A percentile compares a stretch with the other conserved stretches of the same genome.
Evolutionary conservation across 306 rosid genomes (phyloP).

Genomic region (Dalbergia oliveri): DNA sequence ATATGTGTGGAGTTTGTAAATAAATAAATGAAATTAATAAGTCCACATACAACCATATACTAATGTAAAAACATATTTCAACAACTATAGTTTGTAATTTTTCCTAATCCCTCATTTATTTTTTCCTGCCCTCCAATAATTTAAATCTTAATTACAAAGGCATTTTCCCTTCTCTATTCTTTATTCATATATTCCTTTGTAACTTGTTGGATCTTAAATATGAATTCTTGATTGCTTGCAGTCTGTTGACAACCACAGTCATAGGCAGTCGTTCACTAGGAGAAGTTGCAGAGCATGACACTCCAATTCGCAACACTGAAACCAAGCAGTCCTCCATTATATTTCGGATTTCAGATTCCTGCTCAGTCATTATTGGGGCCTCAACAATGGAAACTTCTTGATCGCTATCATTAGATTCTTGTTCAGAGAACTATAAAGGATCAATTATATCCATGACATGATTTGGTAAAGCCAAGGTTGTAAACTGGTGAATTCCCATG

Average conservation of each 20-base stretch:
- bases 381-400: slow-evolving; percentile 17
- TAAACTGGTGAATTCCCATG: slow-evolving; percentile 9
- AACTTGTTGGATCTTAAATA: neutral
- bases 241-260: slow-evolving; percentile 35
- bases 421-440: slow-evolving; percentile 40
- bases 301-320: slow-evolving; percentile 46
- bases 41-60: too few species aligned
- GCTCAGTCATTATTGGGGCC: neutral
- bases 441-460: slow-evolving; percentile 49
- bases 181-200: neutral
- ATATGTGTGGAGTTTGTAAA: too few species aligned
- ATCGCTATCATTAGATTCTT: neutral
- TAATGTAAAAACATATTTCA: too few species aligned
- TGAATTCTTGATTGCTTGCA: slow-evolving; percentile 39
- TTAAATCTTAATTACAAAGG: too few species aligned
- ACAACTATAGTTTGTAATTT: too few species aligned
- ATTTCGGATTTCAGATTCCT: neutral
- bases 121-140: too few species aligned
- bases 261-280: slow-evolving; percentile 41
- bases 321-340: slow-evolving; percentile 40
- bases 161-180: too few species aligned
- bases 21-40: too few species aligned
- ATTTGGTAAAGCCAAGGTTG: slow-evolving; percentile 31
- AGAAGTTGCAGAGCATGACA: slow-evolving; percentile 46
- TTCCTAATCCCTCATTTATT: too few species aligned